Evolutionary conservation across 306 rosid species (phyloP).

Genomic region (Styphnolobium japonicum): DNA sequence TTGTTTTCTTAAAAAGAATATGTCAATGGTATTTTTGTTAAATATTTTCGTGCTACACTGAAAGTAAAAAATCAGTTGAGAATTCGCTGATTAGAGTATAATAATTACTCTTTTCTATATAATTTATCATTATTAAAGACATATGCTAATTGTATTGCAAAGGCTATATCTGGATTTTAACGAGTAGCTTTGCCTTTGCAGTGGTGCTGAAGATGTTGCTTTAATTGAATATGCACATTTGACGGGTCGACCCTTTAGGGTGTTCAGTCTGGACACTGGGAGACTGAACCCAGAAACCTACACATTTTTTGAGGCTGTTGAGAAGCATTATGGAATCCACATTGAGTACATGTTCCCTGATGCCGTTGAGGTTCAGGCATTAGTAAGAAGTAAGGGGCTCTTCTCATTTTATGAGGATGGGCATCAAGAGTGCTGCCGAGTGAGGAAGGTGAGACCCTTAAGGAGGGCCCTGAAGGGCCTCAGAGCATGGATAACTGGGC

Average conservation of each 20-base stretch:
- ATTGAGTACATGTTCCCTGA: conserved; percentile 92
- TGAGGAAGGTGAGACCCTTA: conserved; percentile 87
- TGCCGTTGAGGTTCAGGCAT: conserved; percentile 87
- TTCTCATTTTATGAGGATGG: conserved; percentile 89
- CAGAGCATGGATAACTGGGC: conserved; percentile 90
- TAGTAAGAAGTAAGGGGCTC: conserved; percentile 74
- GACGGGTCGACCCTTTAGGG: conserved; percentile 84
- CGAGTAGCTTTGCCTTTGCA: conserved; percentile 22
- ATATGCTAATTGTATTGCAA: no score
- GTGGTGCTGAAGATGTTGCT: conserved; percentile 96
- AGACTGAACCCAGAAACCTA: conserved; percentile 83
- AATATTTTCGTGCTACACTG: no score
- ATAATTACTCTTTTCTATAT: no score
- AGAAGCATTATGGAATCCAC: conserved; percentile 70
- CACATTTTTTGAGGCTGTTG: conserved; percentile 59
- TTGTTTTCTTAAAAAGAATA: no score
- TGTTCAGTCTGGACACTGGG: conserved; percentile 86
- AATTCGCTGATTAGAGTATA: no score
- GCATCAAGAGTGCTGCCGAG: conserved; percentile 90
- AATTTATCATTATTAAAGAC: no score
- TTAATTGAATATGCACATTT: conserved; percentile 83
- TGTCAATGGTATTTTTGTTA: no score
- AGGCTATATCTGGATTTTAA: conserved; percentile 27
- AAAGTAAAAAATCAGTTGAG: no score
- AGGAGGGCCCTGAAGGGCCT: conserved; percentile 90